phyloP scores from a whole-genome alignment of 768 basidiomycete species.

The Termitomyces sp. region DNA sequence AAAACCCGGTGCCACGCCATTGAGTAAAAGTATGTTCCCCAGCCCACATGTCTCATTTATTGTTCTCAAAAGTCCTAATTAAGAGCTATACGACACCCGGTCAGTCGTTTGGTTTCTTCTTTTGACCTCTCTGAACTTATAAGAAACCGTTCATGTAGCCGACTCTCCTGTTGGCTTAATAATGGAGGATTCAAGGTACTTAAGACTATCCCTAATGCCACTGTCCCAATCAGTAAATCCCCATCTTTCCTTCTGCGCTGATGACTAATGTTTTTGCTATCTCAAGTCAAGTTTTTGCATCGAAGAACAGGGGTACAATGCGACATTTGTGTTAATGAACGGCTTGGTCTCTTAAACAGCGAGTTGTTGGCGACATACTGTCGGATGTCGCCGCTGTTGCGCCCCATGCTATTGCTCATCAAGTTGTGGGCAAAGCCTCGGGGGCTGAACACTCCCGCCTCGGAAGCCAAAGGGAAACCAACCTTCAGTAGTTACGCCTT shows the following conservation, averaged over 20 bases:
- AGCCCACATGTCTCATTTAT: neutral
- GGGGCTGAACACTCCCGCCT: conserved; percentile 44
- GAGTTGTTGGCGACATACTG: conserved; percentile 50
- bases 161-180: conserved; percentile 25
- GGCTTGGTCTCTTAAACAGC: conserved; percentile 51
- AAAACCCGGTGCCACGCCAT: conserved; percentile 1
- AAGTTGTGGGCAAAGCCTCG: conserved; percentile 60
- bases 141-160: conserved; percentile 15
- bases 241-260: neutral
- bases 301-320: conserved; percentile 35
- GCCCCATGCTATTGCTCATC: conserved; percentile 41
- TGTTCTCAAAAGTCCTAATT: neutral
- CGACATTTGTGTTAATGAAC: conserved; percentile 64
- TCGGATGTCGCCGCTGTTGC: conserved; percentile 38
- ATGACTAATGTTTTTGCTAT: neutral
- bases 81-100: conserved; percentile 27
- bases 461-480: conserved; percentile 10
- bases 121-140: neutral
- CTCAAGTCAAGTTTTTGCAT: conserved; percentile 51
- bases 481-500: conserved; percentile 64
- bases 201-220: conserved; percentile 26
- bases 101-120: neutral
- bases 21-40: conserved; percentile 3
- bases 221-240: conserved; percentile 40
- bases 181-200: conserved; percentile 30